A percentile compares a stretch with the other conserved stretches of the same genome.
Conservation (phyloP, 257 asterid species). For the Haberlea rhodopensis region DNA sequence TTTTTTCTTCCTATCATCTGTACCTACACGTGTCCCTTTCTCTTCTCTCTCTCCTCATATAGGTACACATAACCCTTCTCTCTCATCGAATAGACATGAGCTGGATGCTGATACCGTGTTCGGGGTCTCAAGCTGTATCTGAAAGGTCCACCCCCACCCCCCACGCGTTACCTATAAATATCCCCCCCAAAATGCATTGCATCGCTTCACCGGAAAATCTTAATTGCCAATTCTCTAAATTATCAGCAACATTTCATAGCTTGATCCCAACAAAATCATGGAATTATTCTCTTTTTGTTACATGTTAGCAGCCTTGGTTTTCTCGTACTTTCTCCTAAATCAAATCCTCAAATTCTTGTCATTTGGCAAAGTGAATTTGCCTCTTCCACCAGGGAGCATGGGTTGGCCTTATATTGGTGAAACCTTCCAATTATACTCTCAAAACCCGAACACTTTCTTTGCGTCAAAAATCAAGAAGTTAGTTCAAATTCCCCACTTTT, state of each 20-base stretch:
- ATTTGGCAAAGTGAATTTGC: slow-evolving; percentile 35
- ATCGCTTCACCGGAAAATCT: too few relatives aligned
- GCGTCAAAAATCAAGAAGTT: slow-evolving; percentile 71
- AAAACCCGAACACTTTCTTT: slow-evolving; percentile 71
- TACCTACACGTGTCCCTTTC: neutral
- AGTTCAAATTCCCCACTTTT: slow-evolving; percentile 12
- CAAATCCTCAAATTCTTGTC: slow-evolving; percentile 31
- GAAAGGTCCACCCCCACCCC: neutral
- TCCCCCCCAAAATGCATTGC: neutral
- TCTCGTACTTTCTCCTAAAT: slow-evolving; percentile 23
- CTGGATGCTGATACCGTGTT: neutral
- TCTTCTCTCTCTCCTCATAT: neutral
- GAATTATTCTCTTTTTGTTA: slow-evolving; percentile 35
- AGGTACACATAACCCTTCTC: neutral
- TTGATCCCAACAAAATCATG: slow-evolving; percentile 24
- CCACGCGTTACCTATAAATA: neutral
- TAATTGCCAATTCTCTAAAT: too few relatives aligned
- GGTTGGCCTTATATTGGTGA: slow-evolving; percentile 87
- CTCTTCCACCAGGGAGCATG: slow-evolving; percentile 76
- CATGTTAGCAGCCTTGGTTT: slow-evolving; percentile 22
- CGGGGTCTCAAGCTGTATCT: too few relatives aligned
- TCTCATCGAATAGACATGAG: neutral
- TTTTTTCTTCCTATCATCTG: too few relatives aligned
- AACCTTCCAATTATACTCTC: slow-evolving; percentile 73
- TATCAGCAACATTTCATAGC: neutral